Evolutionary conservation across 163 green algal genomes (phyloP), one percentile per base, ranked within the genome.

Genomic region (Trebouxia gelatinosa): DNA sequence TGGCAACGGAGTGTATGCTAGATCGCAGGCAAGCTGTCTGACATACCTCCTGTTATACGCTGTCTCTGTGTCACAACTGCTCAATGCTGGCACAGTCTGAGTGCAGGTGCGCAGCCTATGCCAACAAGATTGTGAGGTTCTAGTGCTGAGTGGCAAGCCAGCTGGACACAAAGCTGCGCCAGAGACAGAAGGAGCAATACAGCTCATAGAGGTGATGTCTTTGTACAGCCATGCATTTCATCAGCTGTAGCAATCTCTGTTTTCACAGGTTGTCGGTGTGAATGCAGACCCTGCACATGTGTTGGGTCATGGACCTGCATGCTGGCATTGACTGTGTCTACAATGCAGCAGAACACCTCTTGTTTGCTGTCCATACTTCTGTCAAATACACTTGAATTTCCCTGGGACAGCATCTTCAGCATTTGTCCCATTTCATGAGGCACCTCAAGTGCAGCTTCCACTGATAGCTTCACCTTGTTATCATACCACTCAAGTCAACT

Each of bases 1-100:
- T n/a, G 89, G 89, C 11, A 93, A 93, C 54, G 89, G 89, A 17
- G 74, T 93, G 0, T 91, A 91, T 39, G 85, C 83, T 19, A 70
- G 65, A 34, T 79, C 64, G 28, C 88, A 92, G 83, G 88, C 86
- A 9, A 66, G 77, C 35, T 32, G 2, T 65, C 19, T 64, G 9
- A 31, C 0, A n/a, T n/a, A 21, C 31, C 3, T 2, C 3, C 38
- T 2, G 51, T 80, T 29, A 28, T 59, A 26, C 13, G 66, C 32
- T 38, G 21, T 19, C 11, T 32, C 6, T 11, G 13, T 66, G 11
- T 11, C 57, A 32, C 9, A 66, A 6, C 11, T 66, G 57, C 57
- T 66, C 13, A 16, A 16, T 16, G n/a, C 17, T 6, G 57, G 17
- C n/a, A 11, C n/a, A 6, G 57, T 66, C 57, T 37, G 57, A 2